Evolutionary conservation across 306 rosid genomes (phyloP).

Genomic region (Quercus aquifolioides): DNA sequence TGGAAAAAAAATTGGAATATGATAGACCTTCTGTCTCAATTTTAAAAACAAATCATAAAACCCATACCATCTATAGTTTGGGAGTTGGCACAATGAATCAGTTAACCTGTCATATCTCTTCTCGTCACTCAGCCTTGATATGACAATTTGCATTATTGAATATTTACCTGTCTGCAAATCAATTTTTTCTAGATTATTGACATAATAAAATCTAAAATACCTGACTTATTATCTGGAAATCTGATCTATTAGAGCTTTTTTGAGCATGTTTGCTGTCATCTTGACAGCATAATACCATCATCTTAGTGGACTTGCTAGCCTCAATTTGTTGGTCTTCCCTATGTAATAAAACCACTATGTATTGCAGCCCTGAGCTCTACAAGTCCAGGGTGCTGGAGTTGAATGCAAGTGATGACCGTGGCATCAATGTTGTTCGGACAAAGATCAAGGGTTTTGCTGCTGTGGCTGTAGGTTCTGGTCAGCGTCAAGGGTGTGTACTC

Average conservation of each 20-base stretch:
- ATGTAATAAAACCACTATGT: neutral
- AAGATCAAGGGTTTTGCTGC: constrained; percentile 89
- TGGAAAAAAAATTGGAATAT: neutral
- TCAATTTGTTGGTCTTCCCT: neutral
- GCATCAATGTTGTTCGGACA: constrained; percentile 89
- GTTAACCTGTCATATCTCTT: neutral
- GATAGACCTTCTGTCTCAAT: neutral
- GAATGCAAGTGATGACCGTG: constrained; percentile 98
- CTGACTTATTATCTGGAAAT: neutral
- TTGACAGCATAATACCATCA: neutral
- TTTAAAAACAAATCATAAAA: neutral
- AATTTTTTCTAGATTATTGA: neutral
- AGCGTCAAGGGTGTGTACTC: constrained; percentile 46
- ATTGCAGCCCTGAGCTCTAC: constrained; percentile 78
- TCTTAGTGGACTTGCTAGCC: neutral
- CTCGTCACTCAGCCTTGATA: neutral
- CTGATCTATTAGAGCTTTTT: neutral
- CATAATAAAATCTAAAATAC: neutral
- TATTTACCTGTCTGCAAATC: neutral
- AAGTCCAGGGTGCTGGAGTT: constrained; percentile 88
- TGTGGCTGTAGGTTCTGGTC: constrained; percentile 67
- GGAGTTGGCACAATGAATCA: neutral
- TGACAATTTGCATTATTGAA: neutral
- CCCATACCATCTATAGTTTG: neutral
- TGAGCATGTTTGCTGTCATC: neutral